These are phyloP conservation scores for Mentha longifolia DNA, from an alignment of 257 asterid genomes.

Conservation along the genomic window DNA sequence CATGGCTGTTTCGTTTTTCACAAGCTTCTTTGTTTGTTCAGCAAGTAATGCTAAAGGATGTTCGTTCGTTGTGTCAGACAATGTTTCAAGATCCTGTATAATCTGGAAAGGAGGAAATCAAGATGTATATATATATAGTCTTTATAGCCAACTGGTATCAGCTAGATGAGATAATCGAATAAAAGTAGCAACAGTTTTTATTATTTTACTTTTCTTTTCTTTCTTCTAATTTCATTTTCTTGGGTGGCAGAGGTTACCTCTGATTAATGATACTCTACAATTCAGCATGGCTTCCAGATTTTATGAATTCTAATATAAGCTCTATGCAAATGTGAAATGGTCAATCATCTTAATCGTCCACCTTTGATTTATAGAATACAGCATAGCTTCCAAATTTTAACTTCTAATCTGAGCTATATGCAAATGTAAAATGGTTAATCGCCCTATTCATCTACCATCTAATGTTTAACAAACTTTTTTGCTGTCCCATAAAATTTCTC, in stretches of 20 bases:
- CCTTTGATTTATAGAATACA: neutral
- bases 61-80: conserved; percentile 71
- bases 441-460: conserved; percentile 25
- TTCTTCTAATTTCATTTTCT: neutral
- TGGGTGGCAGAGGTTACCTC: neutral
- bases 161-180: neutral
- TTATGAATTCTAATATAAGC: neutral
- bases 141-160: neutral
- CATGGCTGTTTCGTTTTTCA: conserved; percentile 58
- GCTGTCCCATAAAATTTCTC: conserved; percentile 12
- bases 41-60: conserved; percentile 90
- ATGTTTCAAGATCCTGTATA: conserved; percentile 79
- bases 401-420: neutral
- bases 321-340: neutral
- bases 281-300: neutral
- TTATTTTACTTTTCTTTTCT: neutral
- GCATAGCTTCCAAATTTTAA: neutral
- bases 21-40: conserved; percentile 67
- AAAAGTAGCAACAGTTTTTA: neutral
- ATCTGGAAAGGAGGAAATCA: conserved; percentile 54
- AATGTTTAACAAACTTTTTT: neutral
- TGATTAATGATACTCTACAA: neutral
- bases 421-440: neutral
- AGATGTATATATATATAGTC: conserved; percentile 23
- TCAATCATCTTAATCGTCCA: neutral